phyloP scores from a whole-genome alignment of 106 monocot species.

The Alisma plantagoaquatica region DNA sequence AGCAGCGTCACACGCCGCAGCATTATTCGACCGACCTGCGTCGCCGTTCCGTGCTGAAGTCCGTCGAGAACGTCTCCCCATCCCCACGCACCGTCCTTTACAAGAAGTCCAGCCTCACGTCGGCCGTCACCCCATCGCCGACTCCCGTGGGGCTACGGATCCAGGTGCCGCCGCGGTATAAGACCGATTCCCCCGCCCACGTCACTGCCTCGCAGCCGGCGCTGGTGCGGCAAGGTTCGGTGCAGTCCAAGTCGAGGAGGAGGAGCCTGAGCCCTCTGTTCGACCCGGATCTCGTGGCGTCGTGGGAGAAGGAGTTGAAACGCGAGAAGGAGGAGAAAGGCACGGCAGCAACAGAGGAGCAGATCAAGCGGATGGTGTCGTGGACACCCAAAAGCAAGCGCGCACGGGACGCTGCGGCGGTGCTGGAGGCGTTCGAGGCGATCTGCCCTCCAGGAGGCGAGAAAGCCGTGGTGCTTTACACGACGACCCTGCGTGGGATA shows the following conservation, averaged over 20 bases:
- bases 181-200: constrained; percentile 14
- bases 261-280: constrained; percentile 59
- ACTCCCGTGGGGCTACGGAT: constrained; percentile 3
- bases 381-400: constrained; percentile 9
- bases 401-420: not conserved
- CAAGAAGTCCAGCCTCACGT: constrained; percentile 13
- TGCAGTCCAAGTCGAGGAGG: constrained; percentile 35
- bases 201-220: no score
- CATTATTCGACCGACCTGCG: no score
- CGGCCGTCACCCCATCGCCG: constrained; percentile 1
- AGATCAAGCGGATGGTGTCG: constrained; percentile 43
- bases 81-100: constrained; percentile 25
- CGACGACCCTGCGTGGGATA: constrained; percentile 75
- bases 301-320: constrained; percentile 48
- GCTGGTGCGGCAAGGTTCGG: no score
- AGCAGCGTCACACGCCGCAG: no score
- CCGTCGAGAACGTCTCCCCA: constrained; percentile 8
- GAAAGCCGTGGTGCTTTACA: constrained; percentile 55
- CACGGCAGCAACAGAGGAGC: no score
- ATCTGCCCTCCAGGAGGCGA: constrained; percentile 68
- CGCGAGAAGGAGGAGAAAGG: no score
- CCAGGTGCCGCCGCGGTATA: constrained; percentile 8
- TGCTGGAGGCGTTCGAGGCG: constrained; percentile 34
- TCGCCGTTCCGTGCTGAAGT: no score
- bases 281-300: constrained; percentile 72